These are phyloP conservation scores for Holtermanniella nyarrowii DNA, from an alignment of 768 basidiomycete genomes.

Conservation along the genomic window DNA sequence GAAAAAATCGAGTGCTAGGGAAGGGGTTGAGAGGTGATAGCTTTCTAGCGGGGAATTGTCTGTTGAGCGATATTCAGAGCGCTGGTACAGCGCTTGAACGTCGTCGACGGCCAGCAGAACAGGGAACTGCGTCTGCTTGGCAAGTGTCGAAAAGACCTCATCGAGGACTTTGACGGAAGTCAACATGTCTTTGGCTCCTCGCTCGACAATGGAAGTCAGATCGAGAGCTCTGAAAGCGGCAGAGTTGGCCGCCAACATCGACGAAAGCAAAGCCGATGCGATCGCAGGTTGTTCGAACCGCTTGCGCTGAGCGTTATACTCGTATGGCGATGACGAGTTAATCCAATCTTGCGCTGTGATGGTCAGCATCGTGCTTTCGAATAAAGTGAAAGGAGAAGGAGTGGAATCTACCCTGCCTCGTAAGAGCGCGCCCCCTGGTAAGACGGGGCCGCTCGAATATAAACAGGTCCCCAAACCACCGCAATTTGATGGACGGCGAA, in stretches of 20 bases:
- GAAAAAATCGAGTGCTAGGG: slow-evolving; percentile 65
- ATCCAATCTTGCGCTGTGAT: slow-evolving; percentile 52
- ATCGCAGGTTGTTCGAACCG: slow-evolving; percentile 65
- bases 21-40: slow-evolving; percentile 68
- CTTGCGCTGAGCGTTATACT: slow-evolving; percentile 63
- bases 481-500: background rate
- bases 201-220: slow-evolving; percentile 44
- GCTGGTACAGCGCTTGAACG: slow-evolving; percentile 65
- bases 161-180: slow-evolving; percentile 52
- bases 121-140: slow-evolving; percentile 58
- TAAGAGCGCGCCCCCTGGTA: background rate
- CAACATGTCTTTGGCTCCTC: slow-evolving; percentile 51
- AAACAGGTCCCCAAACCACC: background rate
- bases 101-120: slow-evolving; percentile 81
- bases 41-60: slow-evolving; percentile 59
- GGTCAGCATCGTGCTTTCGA: background rate
- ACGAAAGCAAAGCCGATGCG: slow-evolving; percentile 55
- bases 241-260: slow-evolving; percentile 54
- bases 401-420: background rate
- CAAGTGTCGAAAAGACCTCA: slow-evolving; percentile 54
- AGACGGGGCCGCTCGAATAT: background rate
- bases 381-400: too few species aligned
- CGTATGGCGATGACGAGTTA: slow-evolving; percentile 61
- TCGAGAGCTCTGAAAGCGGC: slow-evolving; percentile 37
- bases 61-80: slow-evolving; percentile 61